These are phyloP conservation scores for Aureobasidium sp. DNA, from an alignment of 2,329 filamentous ascomycete species.

Conservation along the genomic window DNA sequence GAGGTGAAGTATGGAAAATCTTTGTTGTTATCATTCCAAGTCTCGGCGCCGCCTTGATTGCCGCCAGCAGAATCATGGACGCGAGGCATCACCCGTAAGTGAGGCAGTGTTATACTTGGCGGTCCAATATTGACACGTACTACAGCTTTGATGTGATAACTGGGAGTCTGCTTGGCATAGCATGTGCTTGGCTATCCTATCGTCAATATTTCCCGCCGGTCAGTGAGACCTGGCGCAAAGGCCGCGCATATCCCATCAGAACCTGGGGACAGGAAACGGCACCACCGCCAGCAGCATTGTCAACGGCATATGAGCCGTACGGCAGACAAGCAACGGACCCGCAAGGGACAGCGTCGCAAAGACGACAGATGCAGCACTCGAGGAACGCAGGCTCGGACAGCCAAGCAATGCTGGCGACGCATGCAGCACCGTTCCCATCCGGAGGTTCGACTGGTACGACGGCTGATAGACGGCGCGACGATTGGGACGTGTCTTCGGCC, in stretches of 20 bases:
- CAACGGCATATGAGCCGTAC: slow-evolving; percentile 6
- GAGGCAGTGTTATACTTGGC: background rate
- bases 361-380: background rate
- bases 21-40: slow-evolving; percentile 46
- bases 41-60: slow-evolving; percentile 46
- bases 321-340: background rate
- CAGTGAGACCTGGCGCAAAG: slow-evolving; percentile 47
- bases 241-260: slow-evolving; percentile 50
- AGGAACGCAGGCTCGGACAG: background rate
- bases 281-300: slow-evolving; percentile 2
- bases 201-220: slow-evolving; percentile 52
- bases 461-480: background rate
- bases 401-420: slow-evolving; percentile 5
- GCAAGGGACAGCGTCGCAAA: background rate
- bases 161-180: slow-evolving; percentile 44
- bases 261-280: slow-evolving; percentile 44
- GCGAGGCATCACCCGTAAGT: slow-evolving; percentile 46
- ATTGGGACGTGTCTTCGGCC: slow-evolving; percentile 6
- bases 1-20: slow-evolving; percentile 52
- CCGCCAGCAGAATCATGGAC: slow-evolving; percentile 52
- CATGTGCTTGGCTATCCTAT: slow-evolving; percentile 45
- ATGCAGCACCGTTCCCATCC: slow-evolving; percentile 6
- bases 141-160: slow-evolving; percentile 46
- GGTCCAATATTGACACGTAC: background rate
- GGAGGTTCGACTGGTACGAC: background rate